Percentiles rank a stretch among this genome's conserved stretches.
These are phyloP conservation scores for Helichrysum umbraculigerum DNA, from an alignment of 129 eudicot genomes.

Conservation along the genomic window DNA sequence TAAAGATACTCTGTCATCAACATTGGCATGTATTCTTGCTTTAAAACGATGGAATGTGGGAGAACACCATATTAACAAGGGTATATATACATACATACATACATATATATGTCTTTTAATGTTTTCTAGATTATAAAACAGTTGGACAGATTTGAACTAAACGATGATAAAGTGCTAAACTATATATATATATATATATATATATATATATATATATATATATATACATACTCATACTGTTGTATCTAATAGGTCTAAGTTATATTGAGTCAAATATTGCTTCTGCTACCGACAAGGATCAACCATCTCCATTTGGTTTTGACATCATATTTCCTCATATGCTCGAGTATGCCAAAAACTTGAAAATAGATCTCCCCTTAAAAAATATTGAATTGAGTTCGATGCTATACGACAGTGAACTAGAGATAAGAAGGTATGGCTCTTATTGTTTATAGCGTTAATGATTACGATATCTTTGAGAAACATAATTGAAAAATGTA, in stretches of 20 bases:
- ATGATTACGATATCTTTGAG: not conserved
- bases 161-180: too few relatives aligned
- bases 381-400: slow-evolving; percentile 25
- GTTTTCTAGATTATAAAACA: too few relatives aligned
- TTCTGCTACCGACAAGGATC: slow-evolving; percentile 45
- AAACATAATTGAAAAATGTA: not conserved
- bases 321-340: slow-evolving; percentile 80
- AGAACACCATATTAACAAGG: slow-evolving; percentile 58
- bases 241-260: slow-evolving; percentile 45
- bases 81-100: slow-evolving; percentile 16
- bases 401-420: slow-evolving; percentile 54
- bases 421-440: slow-evolving; percentile 61
- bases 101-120: too few relatives aligned
- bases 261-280: slow-evolving; percentile 63
- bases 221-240: too few relatives aligned
- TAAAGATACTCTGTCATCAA: slow-evolving; percentile 73
- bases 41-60: slow-evolving; percentile 81
- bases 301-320: slow-evolving; percentile 72
- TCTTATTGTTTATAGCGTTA: not conserved
- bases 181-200: too few relatives aligned
- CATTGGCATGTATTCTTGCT: slow-evolving; percentile 77
- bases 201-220: too few relatives aligned
- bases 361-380: slow-evolving; percentile 51
- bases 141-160: too few relatives aligned
- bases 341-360: slow-evolving; percentile 62